Conservation (phyloP, 1,284 basidiomycete species). For the Moesziomyces parantarcticus region DNA sequence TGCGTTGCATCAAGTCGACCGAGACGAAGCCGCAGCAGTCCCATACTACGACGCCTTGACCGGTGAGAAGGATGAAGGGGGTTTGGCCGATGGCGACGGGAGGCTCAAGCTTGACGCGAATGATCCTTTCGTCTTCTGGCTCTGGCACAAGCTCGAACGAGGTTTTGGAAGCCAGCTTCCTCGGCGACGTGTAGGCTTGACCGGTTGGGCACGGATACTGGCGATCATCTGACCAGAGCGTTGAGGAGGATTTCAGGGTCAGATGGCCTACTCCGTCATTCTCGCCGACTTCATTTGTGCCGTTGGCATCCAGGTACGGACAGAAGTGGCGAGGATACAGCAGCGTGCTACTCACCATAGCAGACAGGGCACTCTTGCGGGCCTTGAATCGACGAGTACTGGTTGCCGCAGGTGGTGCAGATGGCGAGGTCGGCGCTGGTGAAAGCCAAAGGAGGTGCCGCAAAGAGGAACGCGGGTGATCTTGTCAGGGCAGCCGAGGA, state of each 20-base stretch:
- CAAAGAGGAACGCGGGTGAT: neutral
- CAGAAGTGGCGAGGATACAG: no score
- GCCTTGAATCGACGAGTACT: constrained; percentile 18
- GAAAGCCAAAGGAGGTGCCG: neutral
- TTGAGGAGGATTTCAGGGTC: neutral
- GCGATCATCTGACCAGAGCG: constrained; percentile 22
- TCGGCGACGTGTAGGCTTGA: constrained; percentile 27
- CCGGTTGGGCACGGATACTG: constrained; percentile 30
- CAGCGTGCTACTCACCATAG: constrained; percentile 20
- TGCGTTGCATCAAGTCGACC: constrained; percentile 23
- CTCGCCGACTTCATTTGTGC: no score
- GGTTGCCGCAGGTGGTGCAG: constrained; percentile 36
- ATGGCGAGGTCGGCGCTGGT: constrained; percentile 35
- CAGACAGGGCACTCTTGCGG: constrained; percentile 33
- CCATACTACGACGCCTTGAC: constrained; percentile 27
- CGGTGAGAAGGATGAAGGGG: constrained; percentile 31
- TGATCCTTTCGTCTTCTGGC: constrained; percentile 25
- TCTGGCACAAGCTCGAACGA: constrained; percentile 26
- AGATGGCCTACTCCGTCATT: neutral
- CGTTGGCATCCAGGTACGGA: no score
- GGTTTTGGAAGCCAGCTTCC: constrained; percentile 23
- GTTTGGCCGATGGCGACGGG: constrained; percentile 42
- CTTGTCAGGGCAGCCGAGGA: neutral
- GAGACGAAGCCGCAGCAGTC: constrained; percentile 35
- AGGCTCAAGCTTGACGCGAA: constrained; percentile 34